Evolutionary conservation across 2,329 filamentous ascomycete genomes (phyloP).

Genomic region (Westerdykella ornata): DNA sequence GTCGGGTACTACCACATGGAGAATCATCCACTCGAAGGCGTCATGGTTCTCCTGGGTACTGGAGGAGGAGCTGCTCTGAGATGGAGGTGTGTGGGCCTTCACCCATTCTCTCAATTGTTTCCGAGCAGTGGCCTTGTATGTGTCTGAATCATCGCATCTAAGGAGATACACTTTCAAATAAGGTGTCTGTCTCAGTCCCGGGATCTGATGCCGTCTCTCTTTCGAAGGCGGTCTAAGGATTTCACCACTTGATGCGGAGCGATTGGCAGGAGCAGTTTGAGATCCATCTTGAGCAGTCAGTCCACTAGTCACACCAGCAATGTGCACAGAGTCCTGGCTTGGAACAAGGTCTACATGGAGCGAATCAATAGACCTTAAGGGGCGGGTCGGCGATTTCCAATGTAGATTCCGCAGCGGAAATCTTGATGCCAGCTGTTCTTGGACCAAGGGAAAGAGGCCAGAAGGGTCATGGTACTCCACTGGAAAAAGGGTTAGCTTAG

Average conservation of each 20-base stretch:
- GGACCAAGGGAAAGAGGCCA: conserved; percentile 75
- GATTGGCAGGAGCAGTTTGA: conserved; percentile 6
- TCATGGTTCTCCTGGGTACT: conserved; percentile 86
- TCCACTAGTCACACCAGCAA: conserved; percentile 27
- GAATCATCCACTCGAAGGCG: conserved; percentile 88
- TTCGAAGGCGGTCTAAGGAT: conserved; percentile 28
- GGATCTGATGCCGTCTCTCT: conserved; percentile 83
- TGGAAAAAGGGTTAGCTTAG: conserved; percentile 36
- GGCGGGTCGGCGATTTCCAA: conserved; percentile 91
- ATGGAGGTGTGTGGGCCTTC: conserved; percentile 60
- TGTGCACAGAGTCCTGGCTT: conserved; percentile 44
- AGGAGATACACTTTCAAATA: conserved; percentile 88
- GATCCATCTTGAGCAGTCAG: conserved; percentile 14
- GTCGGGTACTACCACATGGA: conserved; percentile 88
- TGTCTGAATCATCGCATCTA: conserved; percentile 91
- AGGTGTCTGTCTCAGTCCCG: conserved; percentile 82
- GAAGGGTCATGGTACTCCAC: conserved; percentile 96
- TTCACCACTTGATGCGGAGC: conserved; percentile 4
- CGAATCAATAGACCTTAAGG: conserved; percentile 85
- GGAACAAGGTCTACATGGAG: conserved; percentile 84
- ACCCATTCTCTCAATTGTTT: conserved; percentile 86
- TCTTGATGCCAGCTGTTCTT: conserved; percentile 67
- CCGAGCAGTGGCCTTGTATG: conserved; percentile 74
- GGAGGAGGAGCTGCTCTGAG: conserved; percentile 47
- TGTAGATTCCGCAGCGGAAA: conserved; percentile 87